Conservation (phyloP, 1,139 yeast genomes). For the Taiozyma onychis region DNA sequence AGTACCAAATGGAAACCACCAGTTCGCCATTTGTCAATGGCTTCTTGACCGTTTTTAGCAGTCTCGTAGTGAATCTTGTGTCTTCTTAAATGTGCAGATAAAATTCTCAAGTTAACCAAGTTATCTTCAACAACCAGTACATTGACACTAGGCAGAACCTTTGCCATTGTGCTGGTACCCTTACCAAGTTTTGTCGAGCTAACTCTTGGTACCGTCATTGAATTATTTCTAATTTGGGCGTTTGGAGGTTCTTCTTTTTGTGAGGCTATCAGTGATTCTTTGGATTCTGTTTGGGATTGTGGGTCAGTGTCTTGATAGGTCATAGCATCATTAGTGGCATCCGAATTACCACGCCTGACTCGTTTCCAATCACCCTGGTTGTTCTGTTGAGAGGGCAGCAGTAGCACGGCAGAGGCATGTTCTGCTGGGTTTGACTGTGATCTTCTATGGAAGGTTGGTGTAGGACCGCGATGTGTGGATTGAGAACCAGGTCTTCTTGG, state of each 20-base stretch:
- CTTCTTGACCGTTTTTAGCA: slow-evolving; percentile 90
- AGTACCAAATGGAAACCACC: slow-evolving; percentile 91
- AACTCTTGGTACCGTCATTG: slow-evolving; percentile 1
- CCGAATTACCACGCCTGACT: neutral
- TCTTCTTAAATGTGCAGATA: slow-evolving; percentile 85
- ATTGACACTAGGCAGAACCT: slow-evolving; percentile 65
- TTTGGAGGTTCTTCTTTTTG: neutral
- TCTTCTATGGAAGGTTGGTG: slow-evolving; percentile 16
- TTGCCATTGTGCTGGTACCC: slow-evolving; percentile 18
- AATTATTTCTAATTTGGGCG: neutral
- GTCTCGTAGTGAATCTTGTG: slow-evolving; percentile 81
- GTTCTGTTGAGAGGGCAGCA: slow-evolving; percentile 16
- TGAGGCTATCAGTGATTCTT: neutral
- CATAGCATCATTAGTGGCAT: neutral
- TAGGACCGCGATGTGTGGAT: slow-evolving; percentile 2
- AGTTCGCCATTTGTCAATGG: slow-evolving; percentile 83
- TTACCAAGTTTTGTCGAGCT: slow-evolving; percentile 6
- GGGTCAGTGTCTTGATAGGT: neutral
- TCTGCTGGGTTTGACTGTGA: slow-evolving; percentile 23
- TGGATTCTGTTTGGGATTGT: neutral
- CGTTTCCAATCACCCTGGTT: neutral
- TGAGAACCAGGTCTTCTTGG: slow-evolving; percentile 6
- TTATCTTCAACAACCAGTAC: slow-evolving; percentile 95
- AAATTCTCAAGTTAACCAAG: slow-evolving; percentile 86
- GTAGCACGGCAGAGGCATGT: slow-evolving; percentile 19